Percentiles rank a stretch among this genome's conserved stretches.
Evolutionary conservation across 345 rosid species (phyloP).

Genomic region (Triadica sebifera): DNA sequence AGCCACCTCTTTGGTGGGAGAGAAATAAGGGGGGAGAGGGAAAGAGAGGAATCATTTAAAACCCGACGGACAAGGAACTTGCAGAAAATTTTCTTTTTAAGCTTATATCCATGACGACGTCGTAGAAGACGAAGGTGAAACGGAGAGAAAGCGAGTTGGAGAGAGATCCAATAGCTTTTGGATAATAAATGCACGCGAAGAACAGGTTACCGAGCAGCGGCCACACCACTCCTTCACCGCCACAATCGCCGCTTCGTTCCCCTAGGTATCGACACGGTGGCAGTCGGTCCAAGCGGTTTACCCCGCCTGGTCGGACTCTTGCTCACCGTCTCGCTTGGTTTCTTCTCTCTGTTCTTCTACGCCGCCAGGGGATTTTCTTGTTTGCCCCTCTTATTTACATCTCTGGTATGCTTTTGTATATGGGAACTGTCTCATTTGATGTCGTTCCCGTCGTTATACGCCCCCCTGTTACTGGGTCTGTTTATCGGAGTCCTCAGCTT

Average conservation of each 20-base stretch:
- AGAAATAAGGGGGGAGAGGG: neutral
- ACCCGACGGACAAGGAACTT: neutral
- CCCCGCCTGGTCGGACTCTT: conserved; percentile 41
- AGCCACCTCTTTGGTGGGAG: neutral
- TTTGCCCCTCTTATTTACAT: conserved; percentile 93
- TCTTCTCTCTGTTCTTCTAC: conserved; percentile 79
- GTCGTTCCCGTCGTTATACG: conserved; percentile 60
- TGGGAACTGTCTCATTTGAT: conserved; percentile 94
- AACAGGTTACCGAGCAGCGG: conserved; percentile 84
- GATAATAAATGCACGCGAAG: conserved; percentile 72
- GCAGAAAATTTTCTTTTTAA: neutral
- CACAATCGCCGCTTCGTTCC: conserved; percentile 85
- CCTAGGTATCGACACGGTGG: conserved; percentile 71
- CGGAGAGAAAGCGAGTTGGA: neutral
- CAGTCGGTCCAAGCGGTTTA: conserved; percentile 58
- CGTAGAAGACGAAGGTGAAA: neutral
- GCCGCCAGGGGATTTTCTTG: conserved; percentile 86
- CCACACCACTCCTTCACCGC: conserved; percentile 95
- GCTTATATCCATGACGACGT: conserved; percentile 15
- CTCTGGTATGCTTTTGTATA: conserved; percentile 88
- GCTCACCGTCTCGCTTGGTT: conserved; percentile 88
- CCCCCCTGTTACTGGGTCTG: conserved; percentile 77
- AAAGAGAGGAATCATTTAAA: neutral
- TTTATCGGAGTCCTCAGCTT: conserved; percentile 87
- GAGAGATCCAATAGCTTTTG: neutral